A percentile compares a stretch with the other conserved stretches of the same genome.
These are phyloP conservation scores for Wallacemonas rigidus DNA, from an alignment of 208 protist species.

Conservation along the genomic window DNA sequence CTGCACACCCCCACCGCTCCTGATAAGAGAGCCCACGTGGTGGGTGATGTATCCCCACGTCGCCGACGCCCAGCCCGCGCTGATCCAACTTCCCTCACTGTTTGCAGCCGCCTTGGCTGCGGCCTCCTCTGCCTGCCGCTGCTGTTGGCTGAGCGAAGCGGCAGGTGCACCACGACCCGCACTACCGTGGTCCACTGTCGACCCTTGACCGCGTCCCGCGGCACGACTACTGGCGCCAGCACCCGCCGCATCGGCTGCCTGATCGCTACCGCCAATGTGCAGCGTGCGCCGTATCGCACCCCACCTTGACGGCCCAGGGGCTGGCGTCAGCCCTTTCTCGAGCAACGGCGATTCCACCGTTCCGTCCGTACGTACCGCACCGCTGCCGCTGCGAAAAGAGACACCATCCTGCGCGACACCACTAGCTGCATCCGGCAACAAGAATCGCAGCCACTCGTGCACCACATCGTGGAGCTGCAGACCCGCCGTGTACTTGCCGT, in stretches of 20 bases:
- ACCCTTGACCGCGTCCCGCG: no score
- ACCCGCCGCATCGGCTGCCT: no score
- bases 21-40: conserved; percentile 19
- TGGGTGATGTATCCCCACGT: conserved; percentile 26
- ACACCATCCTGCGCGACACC: no score
- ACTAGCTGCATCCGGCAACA: neutral
- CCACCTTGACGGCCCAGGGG: conserved; percentile 8
- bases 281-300: conserved; percentile 5
- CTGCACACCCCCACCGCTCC: conserved; percentile 6
- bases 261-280: neutral
- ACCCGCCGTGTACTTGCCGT: conserved; percentile 43
- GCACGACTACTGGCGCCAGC: no score
- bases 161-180: no score
- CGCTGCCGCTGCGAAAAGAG: no score
- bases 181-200: no score
- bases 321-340: neutral
- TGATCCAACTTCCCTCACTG: conserved; percentile 25
- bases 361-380: neutral
- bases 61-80: conserved; percentile 10
- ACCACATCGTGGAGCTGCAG: conserved; percentile 55
- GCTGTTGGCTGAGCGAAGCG: neutral
- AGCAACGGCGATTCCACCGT: neutral
- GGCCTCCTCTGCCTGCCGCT: neutral
- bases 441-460: conserved; percentile 27
- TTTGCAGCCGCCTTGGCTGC: neutral